These are phyloP conservation scores for Paracorniculantispora psalliotae DNA, from an alignment of 2,329 filamentous ascomycete genomes.

Conservation along the genomic window DNA sequence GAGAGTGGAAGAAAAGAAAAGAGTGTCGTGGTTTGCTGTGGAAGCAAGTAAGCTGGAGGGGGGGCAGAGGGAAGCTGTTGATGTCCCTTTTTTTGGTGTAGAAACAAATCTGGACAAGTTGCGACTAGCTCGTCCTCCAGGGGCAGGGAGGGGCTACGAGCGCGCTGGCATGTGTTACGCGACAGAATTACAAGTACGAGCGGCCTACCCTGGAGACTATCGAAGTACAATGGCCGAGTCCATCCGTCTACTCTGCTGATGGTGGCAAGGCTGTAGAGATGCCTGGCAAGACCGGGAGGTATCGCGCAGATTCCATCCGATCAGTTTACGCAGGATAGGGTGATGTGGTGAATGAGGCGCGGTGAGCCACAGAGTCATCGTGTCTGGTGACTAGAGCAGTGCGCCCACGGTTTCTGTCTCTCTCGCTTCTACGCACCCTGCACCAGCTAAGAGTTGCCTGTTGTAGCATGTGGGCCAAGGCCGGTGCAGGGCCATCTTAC, in stretches of 20 bases:
- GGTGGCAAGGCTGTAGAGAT: not conserved
- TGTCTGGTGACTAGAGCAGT: conserved; percentile 8
- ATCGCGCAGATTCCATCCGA: not conserved
- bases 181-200: not conserved
- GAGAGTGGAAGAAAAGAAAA: not conserved
- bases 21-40: conserved; percentile 7
- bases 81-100: not conserved
- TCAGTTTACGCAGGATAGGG: not conserved
- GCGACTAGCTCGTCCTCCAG: not conserved
- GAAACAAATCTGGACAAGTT: not conserved
- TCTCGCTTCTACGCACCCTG: not conserved
- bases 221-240: not conserved
- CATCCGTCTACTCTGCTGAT: not conserved
- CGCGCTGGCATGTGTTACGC: conserved; percentile 4
- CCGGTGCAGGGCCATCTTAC: not conserved
- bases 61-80: not conserved
- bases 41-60: not conserved
- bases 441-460: not conserved
- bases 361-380: conserved; percentile 11
- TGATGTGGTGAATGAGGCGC: not conserved
- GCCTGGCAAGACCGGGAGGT: conserved; percentile 1
- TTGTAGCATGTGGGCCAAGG: not conserved
- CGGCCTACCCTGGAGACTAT: conserved; percentile 1
- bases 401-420: not conserved
- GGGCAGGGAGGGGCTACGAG: not conserved